These are phyloP conservation scores for Rhynchosporium agropyri DNA, from an alignment of 2,329 filamentous ascomycete genomes.

Conservation along the genomic window DNA sequence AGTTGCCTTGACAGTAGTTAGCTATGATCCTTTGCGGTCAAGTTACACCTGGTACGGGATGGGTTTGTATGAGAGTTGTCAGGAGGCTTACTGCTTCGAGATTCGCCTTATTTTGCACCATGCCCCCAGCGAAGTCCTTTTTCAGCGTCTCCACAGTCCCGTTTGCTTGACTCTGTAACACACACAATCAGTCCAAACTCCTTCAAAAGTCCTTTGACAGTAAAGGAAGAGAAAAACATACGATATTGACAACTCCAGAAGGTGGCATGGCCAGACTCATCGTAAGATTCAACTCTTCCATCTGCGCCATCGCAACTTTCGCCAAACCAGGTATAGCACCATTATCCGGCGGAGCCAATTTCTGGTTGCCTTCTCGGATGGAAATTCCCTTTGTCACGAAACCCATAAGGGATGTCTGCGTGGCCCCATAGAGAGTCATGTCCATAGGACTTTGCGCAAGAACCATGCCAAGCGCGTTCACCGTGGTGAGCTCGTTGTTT, in stretches of 20 bases:
- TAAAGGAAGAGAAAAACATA: neutral
- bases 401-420: slow-evolving; percentile 26
- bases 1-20: neutral
- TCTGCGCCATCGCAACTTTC: slow-evolving; percentile 32
- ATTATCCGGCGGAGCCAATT: slow-evolving; percentile 33
- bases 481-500: slow-evolving; percentile 30
- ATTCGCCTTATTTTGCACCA: slow-evolving; percentile 34
- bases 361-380: slow-evolving; percentile 36
- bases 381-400: slow-evolving; percentile 34
- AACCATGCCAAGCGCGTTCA: slow-evolving; percentile 26
- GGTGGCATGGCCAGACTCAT: slow-evolving; percentile 23
- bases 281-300: slow-evolving; percentile 31
- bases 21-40: neutral
- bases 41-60: neutral
- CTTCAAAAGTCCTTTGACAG: neutral
- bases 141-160: slow-evolving; percentile 29
- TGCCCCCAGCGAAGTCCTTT: slow-evolving; percentile 32
- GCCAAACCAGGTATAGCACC: slow-evolving; percentile 30
- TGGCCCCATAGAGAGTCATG: slow-evolving; percentile 24
- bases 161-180: slow-evolving; percentile 9
- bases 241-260: slow-evolving; percentile 10
- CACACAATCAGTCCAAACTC: neutral
- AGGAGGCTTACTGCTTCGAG: slow-evolving; percentile 27
- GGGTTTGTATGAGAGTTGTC: no score
- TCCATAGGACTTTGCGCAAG: slow-evolving; percentile 29